A percentile compares a stretch with the other conserved stretches of the same genome.
Evolutionary conservation across 306 rosid species (phyloP).

Genomic region (Rosa chinensis): DNA sequence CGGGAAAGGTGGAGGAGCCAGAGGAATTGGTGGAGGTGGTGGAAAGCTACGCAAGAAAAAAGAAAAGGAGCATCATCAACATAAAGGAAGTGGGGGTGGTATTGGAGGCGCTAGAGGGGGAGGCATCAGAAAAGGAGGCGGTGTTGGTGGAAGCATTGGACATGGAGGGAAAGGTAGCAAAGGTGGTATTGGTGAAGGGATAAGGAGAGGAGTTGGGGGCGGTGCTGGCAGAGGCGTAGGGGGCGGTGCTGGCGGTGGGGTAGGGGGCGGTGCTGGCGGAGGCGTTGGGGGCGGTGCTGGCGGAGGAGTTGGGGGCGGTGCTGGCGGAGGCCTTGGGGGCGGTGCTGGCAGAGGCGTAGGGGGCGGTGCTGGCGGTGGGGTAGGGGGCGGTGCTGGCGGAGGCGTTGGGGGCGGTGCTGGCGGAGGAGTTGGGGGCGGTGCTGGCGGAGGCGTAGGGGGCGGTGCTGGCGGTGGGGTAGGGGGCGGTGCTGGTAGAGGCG

Average conservation of each 20-base stretch:
- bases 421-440: neutral
- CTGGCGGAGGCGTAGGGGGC: neutral
- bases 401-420: neutral
- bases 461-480: neutral
- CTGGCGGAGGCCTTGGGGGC: neutral
- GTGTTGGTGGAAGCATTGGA: neutral
- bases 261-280: neutral
- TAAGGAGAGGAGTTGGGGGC: neutral
- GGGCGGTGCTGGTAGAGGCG: neutral
- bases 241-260: neutral
- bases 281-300: neutral
- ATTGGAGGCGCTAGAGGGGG: neutral
- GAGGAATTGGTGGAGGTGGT: neutral
- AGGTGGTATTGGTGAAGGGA: neutral
- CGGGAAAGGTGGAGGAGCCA: neutral
- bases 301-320: neutral
- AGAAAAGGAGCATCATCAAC: neutral
- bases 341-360: neutral
- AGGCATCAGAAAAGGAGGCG: neutral
- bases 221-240: neutral
- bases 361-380: neutral
- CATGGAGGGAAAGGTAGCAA: neutral
- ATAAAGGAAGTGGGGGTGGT: neutral
- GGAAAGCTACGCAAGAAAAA: conserved; percentile 1
- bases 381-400: neutral